Evolutionary conservation across 2,329 filamentous ascomycete species (phyloP).

Genomic region (Ophiostoma piceae): DNA sequence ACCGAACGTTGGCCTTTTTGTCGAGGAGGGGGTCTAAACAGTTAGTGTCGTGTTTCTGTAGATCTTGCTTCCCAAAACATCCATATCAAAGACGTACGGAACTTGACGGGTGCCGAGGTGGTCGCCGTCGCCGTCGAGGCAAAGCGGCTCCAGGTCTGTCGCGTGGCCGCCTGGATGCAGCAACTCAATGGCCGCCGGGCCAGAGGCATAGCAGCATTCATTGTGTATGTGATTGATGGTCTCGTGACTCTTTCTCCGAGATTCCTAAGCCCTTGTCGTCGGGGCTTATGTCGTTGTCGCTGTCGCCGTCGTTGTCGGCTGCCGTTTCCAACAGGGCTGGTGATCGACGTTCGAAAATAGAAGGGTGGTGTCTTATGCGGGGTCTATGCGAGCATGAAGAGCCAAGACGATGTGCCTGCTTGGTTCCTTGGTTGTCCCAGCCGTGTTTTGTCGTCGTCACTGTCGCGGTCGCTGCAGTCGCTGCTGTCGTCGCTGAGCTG

Average conservation of each 20-base stretch:
- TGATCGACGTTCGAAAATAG: slow-evolving; percentile 9
- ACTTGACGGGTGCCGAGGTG: not conserved
- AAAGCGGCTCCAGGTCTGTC: slow-evolving; percentile 19
- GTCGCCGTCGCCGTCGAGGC: slow-evolving; percentile 20
- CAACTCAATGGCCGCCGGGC: slow-evolving; percentile 24
- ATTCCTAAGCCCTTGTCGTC: not conserved
- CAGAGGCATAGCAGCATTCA: slow-evolving; percentile 23
- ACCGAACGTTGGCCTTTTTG: slow-evolving; percentile 32
- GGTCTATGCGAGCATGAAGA: not conserved
- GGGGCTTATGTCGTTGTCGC: not conserved
- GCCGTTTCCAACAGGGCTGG: not conserved
- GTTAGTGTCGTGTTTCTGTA: slow-evolving; percentile 14
- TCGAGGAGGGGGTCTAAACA: slow-evolving; percentile 23
- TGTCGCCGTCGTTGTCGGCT: not conserved
- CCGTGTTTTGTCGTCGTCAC: not conserved
- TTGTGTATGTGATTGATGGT: slow-evolving; percentile 1
- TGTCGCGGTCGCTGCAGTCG: not conserved
- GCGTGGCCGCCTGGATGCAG: slow-evolving; percentile 20
- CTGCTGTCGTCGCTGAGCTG: slow-evolving; percentile 1
- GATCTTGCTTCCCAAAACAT: not conserved
- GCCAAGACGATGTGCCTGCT: slow-evolving; percentile 9
- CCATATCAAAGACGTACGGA: not conserved
- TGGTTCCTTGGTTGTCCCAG: not conserved
- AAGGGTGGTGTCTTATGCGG: not conserved
- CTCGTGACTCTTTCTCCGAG: not conserved